Evolutionary conservation across 192 early-diverging fungal genomes (phyloP), one percentile per base, ranked within the genome.

Genomic region (Globomyces pollinis-pini): DNA sequence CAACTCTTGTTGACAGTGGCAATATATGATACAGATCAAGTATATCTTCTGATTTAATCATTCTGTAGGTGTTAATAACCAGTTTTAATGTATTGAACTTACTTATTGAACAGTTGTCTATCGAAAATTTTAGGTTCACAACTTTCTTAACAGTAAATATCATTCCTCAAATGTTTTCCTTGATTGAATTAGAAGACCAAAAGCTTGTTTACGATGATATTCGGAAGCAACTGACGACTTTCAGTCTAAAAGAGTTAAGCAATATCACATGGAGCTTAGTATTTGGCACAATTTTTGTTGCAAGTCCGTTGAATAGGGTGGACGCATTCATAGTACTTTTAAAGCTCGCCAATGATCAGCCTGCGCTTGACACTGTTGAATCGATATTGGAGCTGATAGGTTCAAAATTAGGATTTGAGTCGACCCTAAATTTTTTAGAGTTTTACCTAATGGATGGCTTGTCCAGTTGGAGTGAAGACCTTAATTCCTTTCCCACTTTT

Each of bases 261-360:
- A 55, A 41, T 24, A 55, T 55, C 18, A 16, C 29, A 24, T 26
- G 23, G 21, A 23, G 29, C 2, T 1, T 55, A 16, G 33, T 55
- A 35, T 55, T 33, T 55, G 53, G 53, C 28, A 33, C 30, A 4
- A 38, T 55, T 9, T n/a, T 55, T 38, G 4, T 20, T 12, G 7
- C 34, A 4, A 41, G 29, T 5, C 23, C 23, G 15, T 36, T 31
- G 13, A 31, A 9, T 4, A 23, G 29, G 21, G 53, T 33, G 33
- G 53, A 15, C 6, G 34, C 23, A 12, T 28, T 55, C 6, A 21
- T 41, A 6, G 29, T 23, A 0, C 38, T 55, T 21, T 18, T 36
- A 8, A 20, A 41, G 38, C 20, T 55, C 7, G 53, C 53, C 18
- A 31, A 24, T 24, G 53, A 55, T 41, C 53, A 55, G n/a, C 53